Conservation (phyloP, 139 green algal genomes). For the Tetradesmus obliquus region DNA sequence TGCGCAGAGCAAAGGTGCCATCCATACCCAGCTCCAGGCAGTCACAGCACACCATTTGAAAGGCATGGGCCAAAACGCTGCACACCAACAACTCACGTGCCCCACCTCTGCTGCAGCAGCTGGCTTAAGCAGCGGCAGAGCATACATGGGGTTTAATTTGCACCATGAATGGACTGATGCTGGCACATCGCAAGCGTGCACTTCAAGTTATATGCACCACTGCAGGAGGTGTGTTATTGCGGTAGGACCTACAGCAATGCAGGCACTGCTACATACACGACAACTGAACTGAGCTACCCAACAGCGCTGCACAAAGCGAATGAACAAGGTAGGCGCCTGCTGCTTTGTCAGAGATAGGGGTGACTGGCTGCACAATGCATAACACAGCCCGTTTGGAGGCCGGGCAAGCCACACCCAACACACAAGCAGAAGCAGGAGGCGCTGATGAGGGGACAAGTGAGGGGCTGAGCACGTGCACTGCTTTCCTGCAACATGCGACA, state of each 20-base stretch:
- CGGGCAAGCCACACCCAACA: not conserved
- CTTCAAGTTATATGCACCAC: not conserved
- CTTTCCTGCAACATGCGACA: not conserved
- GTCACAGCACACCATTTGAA: no score
- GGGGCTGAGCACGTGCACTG: not conserved
- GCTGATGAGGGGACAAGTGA: not conserved
- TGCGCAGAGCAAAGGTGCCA: no score
- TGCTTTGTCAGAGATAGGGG: not conserved
- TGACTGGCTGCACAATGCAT: no score
- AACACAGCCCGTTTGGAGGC: not conserved
- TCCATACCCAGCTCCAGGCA: no score
- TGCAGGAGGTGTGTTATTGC: not conserved
- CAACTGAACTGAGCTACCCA: not conserved
- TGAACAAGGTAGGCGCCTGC: not conserved
- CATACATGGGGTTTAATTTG: not conserved
- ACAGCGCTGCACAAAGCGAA: not conserved
- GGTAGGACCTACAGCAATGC: not conserved
- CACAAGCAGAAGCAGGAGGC: not conserved
- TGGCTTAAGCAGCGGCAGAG: not conserved
- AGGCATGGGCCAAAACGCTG: no score
- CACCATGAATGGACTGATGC: not conserved
- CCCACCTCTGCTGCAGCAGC: not conserved
- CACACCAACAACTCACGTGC: not conserved
- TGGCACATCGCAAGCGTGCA: not conserved
- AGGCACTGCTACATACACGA: not conserved